A percentile compares a stretch with the other conserved stretches of the same genome.
Conservation (phyloP, 1,284 basidiomycete genomes). For the Ceratobasidium sp. region DNA sequence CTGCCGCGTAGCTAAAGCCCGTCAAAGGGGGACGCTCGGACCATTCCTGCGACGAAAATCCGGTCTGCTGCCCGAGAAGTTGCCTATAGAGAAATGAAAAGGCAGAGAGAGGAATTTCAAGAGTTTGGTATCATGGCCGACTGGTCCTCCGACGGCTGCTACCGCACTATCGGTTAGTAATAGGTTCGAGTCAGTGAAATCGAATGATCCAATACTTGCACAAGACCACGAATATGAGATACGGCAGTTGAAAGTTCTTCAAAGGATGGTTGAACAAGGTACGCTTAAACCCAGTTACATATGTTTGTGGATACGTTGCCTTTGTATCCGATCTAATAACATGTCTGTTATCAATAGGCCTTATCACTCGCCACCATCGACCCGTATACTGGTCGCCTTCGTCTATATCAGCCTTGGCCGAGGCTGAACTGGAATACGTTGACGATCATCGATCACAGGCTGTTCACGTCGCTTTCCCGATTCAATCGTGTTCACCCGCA, state of each 20-base stretch:
- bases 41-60: slow-evolving; percentile 66
- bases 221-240: slow-evolving; percentile 86
- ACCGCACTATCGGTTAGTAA: slow-evolving; percentile 78
- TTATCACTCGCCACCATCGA: slow-evolving; percentile 85
- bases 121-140: slow-evolving; percentile 92
- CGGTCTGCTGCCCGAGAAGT: slow-evolving; percentile 74
- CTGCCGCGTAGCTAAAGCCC: neutral
- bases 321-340: no score
- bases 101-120: slow-evolving; percentile 81
- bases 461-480: slow-evolving; percentile 82
- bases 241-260: slow-evolving; percentile 85
- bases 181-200: slow-evolving; percentile 8
- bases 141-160: slow-evolving; percentile 80
- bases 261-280: slow-evolving; percentile 87
- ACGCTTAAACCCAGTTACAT: slow-evolving; percentile 38
- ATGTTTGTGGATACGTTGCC: no score
- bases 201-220: slow-evolving; percentile 3
- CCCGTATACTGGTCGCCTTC: slow-evolving; percentile 97
- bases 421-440: slow-evolving; percentile 91
- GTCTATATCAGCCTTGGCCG: slow-evolving; percentile 90
- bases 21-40: slow-evolving; percentile 45
- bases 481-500: slow-evolving; percentile 28
- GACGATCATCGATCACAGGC: slow-evolving; percentile 88
- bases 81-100: slow-evolving; percentile 75
- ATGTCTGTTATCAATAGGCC: no score